These are phyloP conservation scores for Phytophthora hybrid DNA, from an alignment of 352 stramenopile species.

Conservation along the genomic window DNA sequence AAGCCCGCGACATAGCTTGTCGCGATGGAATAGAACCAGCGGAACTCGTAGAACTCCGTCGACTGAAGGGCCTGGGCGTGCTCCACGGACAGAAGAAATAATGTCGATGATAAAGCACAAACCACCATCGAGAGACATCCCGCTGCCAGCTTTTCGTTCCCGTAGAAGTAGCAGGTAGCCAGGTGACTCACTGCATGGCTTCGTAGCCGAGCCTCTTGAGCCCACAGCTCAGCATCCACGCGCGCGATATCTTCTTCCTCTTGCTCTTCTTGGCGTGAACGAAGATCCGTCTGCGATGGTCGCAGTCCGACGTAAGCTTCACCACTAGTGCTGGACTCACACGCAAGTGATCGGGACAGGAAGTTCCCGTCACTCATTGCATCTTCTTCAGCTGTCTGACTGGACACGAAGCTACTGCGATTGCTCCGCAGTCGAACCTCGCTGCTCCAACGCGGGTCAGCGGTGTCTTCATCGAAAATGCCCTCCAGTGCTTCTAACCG, in stretches of 20 bases:
- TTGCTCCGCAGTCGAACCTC: slow-evolving; percentile 4
- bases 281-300: slow-evolving; percentile 19
- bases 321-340: background rate
- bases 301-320: background rate
- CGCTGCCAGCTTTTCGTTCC: slow-evolving; percentile 51
- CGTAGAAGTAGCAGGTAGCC: slow-evolving; percentile 26
- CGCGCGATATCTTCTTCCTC: slow-evolving; percentile 34
- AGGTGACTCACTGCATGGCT: slow-evolving; percentile 36
- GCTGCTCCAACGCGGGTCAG: background rate
- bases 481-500: slow-evolving; percentile 42
- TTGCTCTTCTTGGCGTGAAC: slow-evolving; percentile 24
- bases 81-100: slow-evolving; percentile 42
- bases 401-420: slow-evolving; percentile 6
- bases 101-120: slow-evolving; percentile 24
- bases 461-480: slow-evolving; percentile 21
- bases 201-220: slow-evolving; percentile 26
- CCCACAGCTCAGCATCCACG: slow-evolving; percentile 32
- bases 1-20: slow-evolving; percentile 45
- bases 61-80: slow-evolving; percentile 41
- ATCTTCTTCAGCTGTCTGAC: slow-evolving; percentile 12
- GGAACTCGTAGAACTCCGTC: slow-evolving; percentile 61
- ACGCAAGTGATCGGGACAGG: background rate
- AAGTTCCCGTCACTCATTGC: slow-evolving; percentile 4
- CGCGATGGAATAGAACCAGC: slow-evolving; percentile 48
- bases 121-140: slow-evolving; percentile 35